These are phyloP conservation scores for Astragalus membranaceus DNA, from an alignment of 306 rosid species.

Conservation along the genomic window DNA sequence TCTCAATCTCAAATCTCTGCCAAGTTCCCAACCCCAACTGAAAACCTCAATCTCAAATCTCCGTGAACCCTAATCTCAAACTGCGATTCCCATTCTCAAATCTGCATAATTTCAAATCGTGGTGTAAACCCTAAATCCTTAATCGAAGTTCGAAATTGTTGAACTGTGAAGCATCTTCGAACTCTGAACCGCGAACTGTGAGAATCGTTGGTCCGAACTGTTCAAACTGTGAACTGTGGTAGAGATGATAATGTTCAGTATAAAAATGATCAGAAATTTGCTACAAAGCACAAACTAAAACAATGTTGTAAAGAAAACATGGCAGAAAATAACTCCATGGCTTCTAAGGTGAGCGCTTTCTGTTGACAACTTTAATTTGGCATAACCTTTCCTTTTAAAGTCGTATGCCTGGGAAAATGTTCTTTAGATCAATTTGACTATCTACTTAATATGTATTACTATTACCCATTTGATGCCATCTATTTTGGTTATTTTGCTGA, in stretches of 20 bases:
- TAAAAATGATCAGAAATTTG: conserved; percentile 28
- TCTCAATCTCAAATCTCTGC: too few species aligned
- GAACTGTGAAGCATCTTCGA: too few species aligned
- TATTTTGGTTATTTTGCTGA: conserved; percentile 28
- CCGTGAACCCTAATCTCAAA: too few species aligned
- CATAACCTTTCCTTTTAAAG: background rate
- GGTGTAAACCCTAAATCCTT: too few species aligned
- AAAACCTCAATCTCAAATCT: too few species aligned
- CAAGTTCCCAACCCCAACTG: too few species aligned
- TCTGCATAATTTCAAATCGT: too few species aligned
- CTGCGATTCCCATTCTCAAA: too few species aligned
- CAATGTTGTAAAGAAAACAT: conserved; percentile 22
- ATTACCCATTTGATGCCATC: background rate
- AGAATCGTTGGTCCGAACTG: too few species aligned
- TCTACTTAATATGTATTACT: background rate
- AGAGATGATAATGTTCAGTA: conserved; percentile 8
- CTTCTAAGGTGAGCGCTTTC: conserved; percentile 33
- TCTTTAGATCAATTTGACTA: background rate
- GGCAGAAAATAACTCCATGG: conserved; percentile 10
- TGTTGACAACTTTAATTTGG: background rate
- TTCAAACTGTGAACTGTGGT: too few species aligned
- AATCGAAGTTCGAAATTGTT: too few species aligned
- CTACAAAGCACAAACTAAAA: conserved; percentile 24
- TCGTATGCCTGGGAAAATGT: background rate
- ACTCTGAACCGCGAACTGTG: too few species aligned